Base-by-base conservation (phyloP, 495 filamentous ascomycete genomes). In the Chaetomium tenue region DNA sequence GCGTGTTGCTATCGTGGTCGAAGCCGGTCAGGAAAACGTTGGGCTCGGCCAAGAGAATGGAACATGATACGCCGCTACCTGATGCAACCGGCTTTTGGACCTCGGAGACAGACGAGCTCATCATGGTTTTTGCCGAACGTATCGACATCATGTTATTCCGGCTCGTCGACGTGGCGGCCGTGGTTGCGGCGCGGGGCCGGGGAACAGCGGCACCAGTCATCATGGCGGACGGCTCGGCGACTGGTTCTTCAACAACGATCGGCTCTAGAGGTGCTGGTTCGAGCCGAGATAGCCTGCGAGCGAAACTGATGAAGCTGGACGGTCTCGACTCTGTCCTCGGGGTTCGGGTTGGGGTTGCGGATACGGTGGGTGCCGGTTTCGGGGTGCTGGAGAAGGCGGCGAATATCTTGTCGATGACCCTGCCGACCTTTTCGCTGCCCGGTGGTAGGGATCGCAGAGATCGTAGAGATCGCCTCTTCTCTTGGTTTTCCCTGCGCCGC, bases 1-100 rank as follows among this genome's bases (percentile, higher is more conserved):
- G 83, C 46, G 76, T 81, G 26, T 83, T 81, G 58, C 91, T 88
- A 63, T 87, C 84, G 53, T 93, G 91, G 69, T 97, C 93, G 70
- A 97, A 95, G 0, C 94, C 93, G 53, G 91, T 90, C 37, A 98
- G 81, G 73, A 90, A 98, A 3, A 98, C 81, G 13, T 91, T 88
- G 2, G 95, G 93, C 71, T 98, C 95, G 11, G 92, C 92, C 25
- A 98, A 78, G 18, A 87, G 79, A 33, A 93, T 89, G 1, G 85
- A 89, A 58, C 90, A 88, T 1, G 84, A 76, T 12, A 93, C 78
- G 13, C 90, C 90, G 74, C 86, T 89, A 50, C 88, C 89, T 28
- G 87, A 86, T 8, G 88, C 88, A 6, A 93, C 84, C 0, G 88
- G 87, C 70, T 90, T 91, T 61, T 88, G 86, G 1, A 80, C 61